Evolutionary conservation across 768 basidiomycete species (phyloP), one percentile per base, ranked within the genome.

Genomic region (Macrocybe gigantea): DNA sequence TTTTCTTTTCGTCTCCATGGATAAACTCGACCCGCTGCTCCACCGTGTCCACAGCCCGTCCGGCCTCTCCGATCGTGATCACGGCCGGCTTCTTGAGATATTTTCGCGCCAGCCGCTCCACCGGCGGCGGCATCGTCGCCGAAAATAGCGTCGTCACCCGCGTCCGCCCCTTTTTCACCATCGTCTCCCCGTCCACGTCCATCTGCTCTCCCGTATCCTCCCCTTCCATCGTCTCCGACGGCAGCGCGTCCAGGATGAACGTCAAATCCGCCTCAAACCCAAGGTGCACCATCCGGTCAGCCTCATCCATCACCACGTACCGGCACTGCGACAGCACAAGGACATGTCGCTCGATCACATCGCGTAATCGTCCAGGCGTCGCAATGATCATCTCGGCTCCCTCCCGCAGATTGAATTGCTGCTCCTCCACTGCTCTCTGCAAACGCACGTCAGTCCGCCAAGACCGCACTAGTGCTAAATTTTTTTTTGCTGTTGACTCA

Each of bases 241-340:
- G 96, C 50, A 98, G 76, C 49, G 91, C 80, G 67, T 98, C 95
- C 51, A 99, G 70, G 58, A 99, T 98, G 64, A 91, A 96, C 22
- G 88, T 92, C 40, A 99, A 69, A 63, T 96, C 94, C 11, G 78
- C 80, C 65, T 99, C 96, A 63, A 99, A 99, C 11, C 96, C 96
- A 31, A 98, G 82, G 60, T 94, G 85, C 52, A 99, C 94, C 96
- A 99, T 98, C 44, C 96, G 82, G 65, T 99, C 96, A 11, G 96
- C 96, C 74, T 99, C 96, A 64, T 99, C 96, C 96, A 99, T 96
- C 55, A 99, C 95, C 50, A 99, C 85, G 61, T 99, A 98, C 2
- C 92, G 91, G 65, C 96, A 98, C 65, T 99, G 96, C 6, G 89
- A 88, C 38, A 99, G 78, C 13, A 99, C 96, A 38, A 99, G 76